Base-by-base conservation (phyloP, 345 rosid genomes). In the Rhodamnia argentea region DNA sequence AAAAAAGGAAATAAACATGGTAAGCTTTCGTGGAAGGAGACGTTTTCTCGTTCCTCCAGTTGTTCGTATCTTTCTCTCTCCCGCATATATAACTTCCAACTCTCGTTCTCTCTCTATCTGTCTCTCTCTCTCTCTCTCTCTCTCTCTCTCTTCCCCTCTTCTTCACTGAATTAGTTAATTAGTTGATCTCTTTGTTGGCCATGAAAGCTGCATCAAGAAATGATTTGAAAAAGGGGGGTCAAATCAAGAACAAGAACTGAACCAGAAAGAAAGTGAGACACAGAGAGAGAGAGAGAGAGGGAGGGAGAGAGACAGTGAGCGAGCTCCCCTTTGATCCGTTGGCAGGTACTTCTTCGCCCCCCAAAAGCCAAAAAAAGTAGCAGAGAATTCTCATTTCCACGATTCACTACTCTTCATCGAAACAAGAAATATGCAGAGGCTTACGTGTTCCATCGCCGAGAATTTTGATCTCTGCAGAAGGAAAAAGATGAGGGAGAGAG, bases 1-100 rank as follows among this genome's bases (percentile, higher is more conserved):
- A 42, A 42, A 42, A 42, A 42, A 42, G 42, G 1, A 50, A 3
- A 27, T 42, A 20, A n/a, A 27, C 84, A 29, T 29, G 29, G 37
- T 29, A 29, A 89, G 88, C 87, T 86, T 89, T 89, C 88, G 86
- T 84, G 90, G 95, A 94, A 93, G 95, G 84, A 91, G 96, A 95
- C 94, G 92, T 94, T 96, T 93, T 96, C 97, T 95, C 94, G 95
- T 91, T 83, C 92, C 90, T 90, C 90, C 95, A 88, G 91, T 92
- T 92, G 96, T 90, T 93, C 91, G 93, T 89, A 90, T 92, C 90
- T 89, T 90, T 93, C 92, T 93, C 91, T 93, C 44, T 92, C 92
- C 87, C 82, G 87, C 86, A 83, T 78, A 83, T 55, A 52, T 85
- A 59, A 70, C 47, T 70, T 32, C 51, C 23, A 64, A 18, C 60